Evolutionary conservation across 2,329 filamentous ascomycete species (phyloP).

Genomic region (Diaporthe aspalathi): DNA sequence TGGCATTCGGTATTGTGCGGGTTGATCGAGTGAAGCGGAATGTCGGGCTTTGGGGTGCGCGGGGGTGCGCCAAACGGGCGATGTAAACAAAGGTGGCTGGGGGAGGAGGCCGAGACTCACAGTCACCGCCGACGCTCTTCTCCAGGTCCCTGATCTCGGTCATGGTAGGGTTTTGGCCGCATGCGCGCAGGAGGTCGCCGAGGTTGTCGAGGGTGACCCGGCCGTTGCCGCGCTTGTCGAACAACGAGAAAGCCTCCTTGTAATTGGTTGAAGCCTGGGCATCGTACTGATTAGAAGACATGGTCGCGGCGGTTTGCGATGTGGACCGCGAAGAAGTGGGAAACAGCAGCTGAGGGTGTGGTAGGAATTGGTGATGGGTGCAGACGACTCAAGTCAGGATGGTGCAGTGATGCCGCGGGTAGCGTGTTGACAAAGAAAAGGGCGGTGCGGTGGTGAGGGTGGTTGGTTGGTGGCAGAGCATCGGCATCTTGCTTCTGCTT

Average conservation of each 20-base stretch:
- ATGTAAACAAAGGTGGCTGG: slow-evolving; percentile 20
- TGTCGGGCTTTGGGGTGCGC: not conserved
- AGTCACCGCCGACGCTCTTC: slow-evolving; percentile 88
- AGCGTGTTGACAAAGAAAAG: slow-evolving; percentile 10
- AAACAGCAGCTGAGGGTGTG: not conserved
- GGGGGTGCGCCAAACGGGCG: too few species aligned
- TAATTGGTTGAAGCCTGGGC: slow-evolving; percentile 90
- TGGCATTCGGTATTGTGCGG: not conserved
- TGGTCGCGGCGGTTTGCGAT: slow-evolving; percentile 43
- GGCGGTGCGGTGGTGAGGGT: not conserved
- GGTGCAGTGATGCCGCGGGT: not conserved
- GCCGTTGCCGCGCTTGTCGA: slow-evolving; percentile 98
- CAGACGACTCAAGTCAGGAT: not conserved
- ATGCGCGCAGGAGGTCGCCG: slow-evolving; percentile 93
- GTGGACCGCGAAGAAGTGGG: not conserved
- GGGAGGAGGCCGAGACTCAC: slow-evolving; percentile 68
- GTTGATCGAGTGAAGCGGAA: not conserved
- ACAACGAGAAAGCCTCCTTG: slow-evolving; percentile 99
- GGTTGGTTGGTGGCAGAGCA: not conserved
- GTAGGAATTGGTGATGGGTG: not conserved
- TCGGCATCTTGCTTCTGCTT: not conserved
- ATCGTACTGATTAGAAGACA: slow-evolving; percentile 66
- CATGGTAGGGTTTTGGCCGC: slow-evolving; percentile 96
- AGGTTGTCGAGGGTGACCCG: slow-evolving; percentile 88
- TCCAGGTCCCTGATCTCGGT: slow-evolving; percentile 93